Evolutionary conservation across 1,284 basidiomycete species (phyloP).

Genomic region (Malassezia psittaci): DNA sequence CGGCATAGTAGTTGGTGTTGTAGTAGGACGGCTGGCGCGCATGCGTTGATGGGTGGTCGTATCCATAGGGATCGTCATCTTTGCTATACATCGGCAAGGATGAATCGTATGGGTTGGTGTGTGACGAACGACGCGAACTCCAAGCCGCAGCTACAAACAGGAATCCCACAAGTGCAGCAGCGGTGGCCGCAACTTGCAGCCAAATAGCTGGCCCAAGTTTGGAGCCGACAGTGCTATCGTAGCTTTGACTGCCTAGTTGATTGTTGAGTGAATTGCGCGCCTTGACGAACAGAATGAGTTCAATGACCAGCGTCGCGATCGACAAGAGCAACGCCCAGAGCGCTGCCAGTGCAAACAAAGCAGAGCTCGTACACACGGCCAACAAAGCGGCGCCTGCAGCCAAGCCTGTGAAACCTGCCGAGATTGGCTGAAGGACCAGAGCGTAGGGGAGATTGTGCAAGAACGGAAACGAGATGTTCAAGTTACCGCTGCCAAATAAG

Average conservation of each 20-base stretch:
- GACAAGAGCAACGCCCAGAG: slow-evolving; percentile 30
- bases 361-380: slow-evolving; percentile 28
- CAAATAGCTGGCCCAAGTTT: slow-evolving; percentile 30
- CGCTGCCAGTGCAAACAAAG: slow-evolving; percentile 30
- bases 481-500: background rate
- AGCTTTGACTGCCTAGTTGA: background rate
- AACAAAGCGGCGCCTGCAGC: slow-evolving; percentile 33
- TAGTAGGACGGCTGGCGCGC: background rate
- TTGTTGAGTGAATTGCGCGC: slow-evolving; percentile 18
- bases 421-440: slow-evolving; percentile 33
- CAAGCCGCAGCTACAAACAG: slow-evolving; percentile 26
- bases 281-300: slow-evolving; percentile 30
- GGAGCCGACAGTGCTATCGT: background rate
- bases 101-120: slow-evolving; percentile 16
- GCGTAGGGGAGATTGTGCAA: slow-evolving; percentile 30
- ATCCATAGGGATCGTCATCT: slow-evolving; percentile 22
- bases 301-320: slow-evolving; percentile 27
- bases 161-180: slow-evolving; percentile 30
- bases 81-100: slow-evolving; percentile 21
- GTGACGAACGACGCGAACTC: slow-evolving; percentile 16
- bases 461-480: slow-evolving; percentile 7
- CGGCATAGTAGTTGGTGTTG: background rate
- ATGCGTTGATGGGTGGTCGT: slow-evolving; percentile 5
- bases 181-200: slow-evolving; percentile 34
- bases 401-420: slow-evolving; percentile 31